Percentiles rank a stretch among this genome's conserved stretches.
Evolutionary conservation across 2,329 filamentous ascomycete species (phyloP).

Genomic region (Talaromyces sp.): DNA sequence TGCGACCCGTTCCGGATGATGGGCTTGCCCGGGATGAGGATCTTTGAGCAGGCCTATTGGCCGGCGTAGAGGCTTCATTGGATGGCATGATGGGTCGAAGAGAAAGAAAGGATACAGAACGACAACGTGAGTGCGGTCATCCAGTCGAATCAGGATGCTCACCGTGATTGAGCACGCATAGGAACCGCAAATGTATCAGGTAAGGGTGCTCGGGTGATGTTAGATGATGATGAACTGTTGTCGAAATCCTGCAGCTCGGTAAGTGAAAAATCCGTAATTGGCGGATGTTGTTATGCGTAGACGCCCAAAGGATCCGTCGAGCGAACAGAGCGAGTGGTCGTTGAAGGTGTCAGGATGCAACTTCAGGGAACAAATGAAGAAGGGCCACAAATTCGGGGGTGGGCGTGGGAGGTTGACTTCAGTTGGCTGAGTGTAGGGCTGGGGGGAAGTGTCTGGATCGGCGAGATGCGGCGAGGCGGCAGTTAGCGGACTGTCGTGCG

Average conservation of each 20-base stretch:
- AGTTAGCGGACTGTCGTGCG: slow-evolving; percentile 5
- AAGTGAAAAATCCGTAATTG: slow-evolving; percentile 1
- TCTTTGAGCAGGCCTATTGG: slow-evolving; percentile 23
- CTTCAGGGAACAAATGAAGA: slow-evolving; percentile 16
- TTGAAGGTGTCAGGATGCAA: slow-evolving; percentile 4
- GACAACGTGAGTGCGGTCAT: slow-evolving; percentile 30
- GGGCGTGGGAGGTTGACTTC: background rate
- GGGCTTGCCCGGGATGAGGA: slow-evolving; percentile 11
- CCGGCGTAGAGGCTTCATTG: slow-evolving; percentile 24
- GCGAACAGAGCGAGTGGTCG: background rate
- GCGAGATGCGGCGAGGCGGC: slow-evolving; percentile 13
- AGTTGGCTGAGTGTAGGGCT: slow-evolving; percentile 15
- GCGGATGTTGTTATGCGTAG: slow-evolving; percentile 7
- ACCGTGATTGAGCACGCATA: slow-evolving; percentile 1
- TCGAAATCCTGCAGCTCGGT: slow-evolving; percentile 11
- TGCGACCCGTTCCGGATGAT: slow-evolving; percentile 20
- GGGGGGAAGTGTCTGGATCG: slow-evolving; percentile 15
- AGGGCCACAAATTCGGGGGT: slow-evolving; percentile 19
- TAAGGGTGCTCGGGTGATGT: slow-evolving; percentile 1
- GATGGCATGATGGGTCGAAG: slow-evolving; percentile 20
- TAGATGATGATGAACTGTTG: background rate
- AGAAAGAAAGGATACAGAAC: slow-evolving; percentile 22
- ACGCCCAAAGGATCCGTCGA: slow-evolving; percentile 10
- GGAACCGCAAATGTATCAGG: background rate
- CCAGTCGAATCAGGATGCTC: slow-evolving; percentile 12